Percentiles rank a stretch among this genome's conserved stretches.
Evolutionary conservation across 2,329 filamentous ascomycete species (phyloP).

Genomic region (Dendrostoma leiphaemia): DNA sequence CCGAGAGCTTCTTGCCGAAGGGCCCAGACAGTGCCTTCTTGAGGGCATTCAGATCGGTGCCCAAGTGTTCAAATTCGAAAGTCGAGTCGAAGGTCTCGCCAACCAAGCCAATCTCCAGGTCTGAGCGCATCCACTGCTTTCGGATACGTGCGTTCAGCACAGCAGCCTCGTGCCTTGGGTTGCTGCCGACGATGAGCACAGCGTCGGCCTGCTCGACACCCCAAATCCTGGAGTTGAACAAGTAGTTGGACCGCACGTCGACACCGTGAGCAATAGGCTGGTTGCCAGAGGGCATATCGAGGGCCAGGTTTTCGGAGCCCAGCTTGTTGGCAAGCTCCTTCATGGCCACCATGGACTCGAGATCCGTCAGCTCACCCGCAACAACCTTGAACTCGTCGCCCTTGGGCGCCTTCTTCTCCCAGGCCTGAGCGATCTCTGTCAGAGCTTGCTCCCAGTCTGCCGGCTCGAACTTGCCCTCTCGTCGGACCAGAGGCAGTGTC

Average conservation of each 20-base stretch:
- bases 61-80: constrained; percentile 92
- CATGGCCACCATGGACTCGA: constrained; percentile 90
- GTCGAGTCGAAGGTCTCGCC: constrained; percentile 91
- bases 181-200: constrained; percentile 90
- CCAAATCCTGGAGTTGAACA: constrained; percentile 93
- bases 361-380: constrained; percentile 86
- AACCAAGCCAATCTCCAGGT: constrained; percentile 87
- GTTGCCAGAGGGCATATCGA: constrained; percentile 84
- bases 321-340: constrained; percentile 98
- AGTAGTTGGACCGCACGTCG: constrained; percentile 90
- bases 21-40: constrained; percentile 82
- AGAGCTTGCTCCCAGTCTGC: constrained; percentile 95
- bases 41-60: constrained; percentile 72
- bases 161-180: constrained; percentile 91
- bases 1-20: constrained; percentile 89
- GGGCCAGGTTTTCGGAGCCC: constrained; percentile 90
- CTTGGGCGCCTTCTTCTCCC: constrained; percentile 75
- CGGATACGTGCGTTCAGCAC: constrained; percentile 94
- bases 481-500: constrained; percentile 86
- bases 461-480: constrained; percentile 87
- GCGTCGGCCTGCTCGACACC: constrained; percentile 92
- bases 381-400: constrained; percentile 95
- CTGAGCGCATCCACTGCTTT: constrained; percentile 96
- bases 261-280: constrained; percentile 87
- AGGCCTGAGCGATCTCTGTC: constrained; percentile 79